A percentile compares a stretch with the other conserved stretches of the same genome.
Evolutionary conservation across 108 stramenopile species (phyloP).

Genomic region (Nannochloropsis granulata): DNA sequence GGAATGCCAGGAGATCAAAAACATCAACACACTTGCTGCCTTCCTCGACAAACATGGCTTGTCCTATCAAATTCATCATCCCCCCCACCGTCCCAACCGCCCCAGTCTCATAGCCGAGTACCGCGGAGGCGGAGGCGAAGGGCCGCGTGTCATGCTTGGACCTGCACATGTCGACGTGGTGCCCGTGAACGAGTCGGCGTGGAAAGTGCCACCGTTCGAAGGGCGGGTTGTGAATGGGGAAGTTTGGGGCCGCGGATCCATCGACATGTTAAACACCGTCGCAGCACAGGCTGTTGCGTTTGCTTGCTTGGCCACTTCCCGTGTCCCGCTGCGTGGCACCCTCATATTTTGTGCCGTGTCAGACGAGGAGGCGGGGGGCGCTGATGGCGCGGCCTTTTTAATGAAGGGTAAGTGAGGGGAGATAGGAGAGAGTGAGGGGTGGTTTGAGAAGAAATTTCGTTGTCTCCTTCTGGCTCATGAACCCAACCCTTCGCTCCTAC

Average conservation of each 20-base stretch:
- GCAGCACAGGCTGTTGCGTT: slow-evolving; percentile 11
- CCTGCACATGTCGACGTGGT: slow-evolving; percentile 29
- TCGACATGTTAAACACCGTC: slow-evolving; percentile 20
- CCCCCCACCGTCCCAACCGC: slow-evolving; percentile 10
- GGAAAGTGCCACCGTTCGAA: neutral
- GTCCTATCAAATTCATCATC: neutral
- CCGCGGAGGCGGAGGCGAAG: neutral
- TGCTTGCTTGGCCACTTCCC: neutral
- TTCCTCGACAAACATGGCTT: slow-evolving; percentile 4
- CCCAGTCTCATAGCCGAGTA: neutral
- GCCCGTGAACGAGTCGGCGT: slow-evolving; percentile 2
- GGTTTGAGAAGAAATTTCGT: neutral
- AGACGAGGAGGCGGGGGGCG: slow-evolving; percentile 15
- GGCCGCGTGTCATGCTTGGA: slow-evolving; percentile 22
- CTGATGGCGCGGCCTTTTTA: slow-evolving; percentile 1
- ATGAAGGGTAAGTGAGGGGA: neutral
- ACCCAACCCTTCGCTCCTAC: no score
- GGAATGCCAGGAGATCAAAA: slow-evolving; percentile 2
- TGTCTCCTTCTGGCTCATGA: no score
- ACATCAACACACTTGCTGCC: slow-evolving; percentile 6
- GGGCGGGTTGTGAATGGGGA: neutral
- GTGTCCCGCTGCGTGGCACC: slow-evolving; percentile 10
- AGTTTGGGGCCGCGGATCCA: slow-evolving; percentile 14
- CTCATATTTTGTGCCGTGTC: slow-evolving; percentile 20
- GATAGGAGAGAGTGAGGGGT: neutral